Percentiles rank a stretch among this genome's conserved stretches.
Evolutionary conservation across 345 rosid species (phyloP).

Genomic region (Cardamine resedifolia): DNA sequence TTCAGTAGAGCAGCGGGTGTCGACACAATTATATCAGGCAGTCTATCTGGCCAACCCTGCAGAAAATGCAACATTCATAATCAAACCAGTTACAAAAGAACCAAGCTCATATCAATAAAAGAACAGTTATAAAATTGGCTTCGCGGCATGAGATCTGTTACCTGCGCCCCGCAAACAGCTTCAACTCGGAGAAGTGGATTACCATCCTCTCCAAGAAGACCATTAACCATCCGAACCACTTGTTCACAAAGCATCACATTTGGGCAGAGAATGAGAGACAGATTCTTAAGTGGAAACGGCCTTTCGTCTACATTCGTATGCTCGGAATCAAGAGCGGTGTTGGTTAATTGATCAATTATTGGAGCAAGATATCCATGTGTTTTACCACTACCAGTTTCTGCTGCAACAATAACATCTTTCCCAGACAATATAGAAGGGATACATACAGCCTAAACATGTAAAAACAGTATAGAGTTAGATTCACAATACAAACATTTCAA

Average conservation of each 20-base stretch:
- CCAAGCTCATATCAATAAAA: not conserved
- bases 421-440: constrained; percentile 71
- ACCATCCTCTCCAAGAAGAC: constrained; percentile 62
- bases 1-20: constrained; percentile 92
- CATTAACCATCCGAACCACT: constrained; percentile 85
- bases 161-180: constrained; percentile 81
- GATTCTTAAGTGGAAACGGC: constrained; percentile 14
- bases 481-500: not conserved
- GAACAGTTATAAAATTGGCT: no score
- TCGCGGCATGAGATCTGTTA: constrained; percentile 23
- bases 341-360: constrained; percentile 55
- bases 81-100: no score
- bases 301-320: constrained; percentile 12
- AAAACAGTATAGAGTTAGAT: not conserved
- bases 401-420: constrained; percentile 87
- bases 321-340: constrained; percentile 22
- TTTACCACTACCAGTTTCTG: constrained; percentile 98
- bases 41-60: constrained; percentile 90
- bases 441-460: constrained; percentile 56
- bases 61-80: constrained; percentile 22
- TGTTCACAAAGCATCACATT: constrained; percentile 87
- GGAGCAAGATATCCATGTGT: constrained; percentile 84
- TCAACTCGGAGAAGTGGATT: constrained; percentile 62
- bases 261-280: constrained; percentile 85
- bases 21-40: constrained; percentile 76